Conservation (phyloP, 2,329 filamentous ascomycete genomes). For the Phialocephala sp. region DNA sequence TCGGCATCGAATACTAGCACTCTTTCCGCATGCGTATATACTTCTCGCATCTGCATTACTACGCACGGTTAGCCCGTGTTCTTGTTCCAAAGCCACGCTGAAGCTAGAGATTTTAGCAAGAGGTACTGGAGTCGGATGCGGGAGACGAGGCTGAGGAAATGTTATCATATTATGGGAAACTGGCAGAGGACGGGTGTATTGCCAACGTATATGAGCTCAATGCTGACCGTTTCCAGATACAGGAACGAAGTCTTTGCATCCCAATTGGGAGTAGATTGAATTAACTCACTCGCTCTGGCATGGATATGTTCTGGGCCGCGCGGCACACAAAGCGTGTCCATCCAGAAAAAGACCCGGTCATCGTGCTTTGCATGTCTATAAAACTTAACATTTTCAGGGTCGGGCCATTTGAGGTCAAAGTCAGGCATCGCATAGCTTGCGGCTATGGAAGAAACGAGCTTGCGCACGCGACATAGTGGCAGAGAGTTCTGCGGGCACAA, state of each 20-base stretch:
- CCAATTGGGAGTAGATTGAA: neutral
- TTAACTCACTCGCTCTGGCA: slow-evolving; percentile 13
- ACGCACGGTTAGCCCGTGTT: neutral
- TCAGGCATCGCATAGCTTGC: slow-evolving; percentile 20
- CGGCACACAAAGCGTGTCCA: slow-evolving; percentile 24
- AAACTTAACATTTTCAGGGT: slow-evolving; percentile 14
- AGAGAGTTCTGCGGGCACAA: slow-evolving; percentile 18
- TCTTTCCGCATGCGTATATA: slow-evolving; percentile 20
- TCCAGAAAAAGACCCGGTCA: slow-evolving; percentile 25
- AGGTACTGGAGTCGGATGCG: neutral
- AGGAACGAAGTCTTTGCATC: neutral
- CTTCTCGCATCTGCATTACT: slow-evolving; percentile 22
- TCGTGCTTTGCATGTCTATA: slow-evolving; percentile 17
- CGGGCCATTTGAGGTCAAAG: slow-evolving; percentile 12
- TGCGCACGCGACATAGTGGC: slow-evolving; percentile 14
- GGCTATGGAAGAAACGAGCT: slow-evolving; percentile 13
- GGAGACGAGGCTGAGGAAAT: neutral
- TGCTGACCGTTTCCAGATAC: too few relatives aligned
- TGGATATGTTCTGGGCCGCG: slow-evolving; percentile 14
- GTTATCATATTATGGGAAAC: too few relatives aligned
- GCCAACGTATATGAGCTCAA: too few relatives aligned
- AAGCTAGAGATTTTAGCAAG: neutral
- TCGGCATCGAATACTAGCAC: slow-evolving; percentile 23
- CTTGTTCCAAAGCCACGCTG: neutral
- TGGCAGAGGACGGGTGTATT: too few relatives aligned